phyloP scores from a whole-genome alignment of 805 yeast genomes.

The Candida andamanensis region DNA sequence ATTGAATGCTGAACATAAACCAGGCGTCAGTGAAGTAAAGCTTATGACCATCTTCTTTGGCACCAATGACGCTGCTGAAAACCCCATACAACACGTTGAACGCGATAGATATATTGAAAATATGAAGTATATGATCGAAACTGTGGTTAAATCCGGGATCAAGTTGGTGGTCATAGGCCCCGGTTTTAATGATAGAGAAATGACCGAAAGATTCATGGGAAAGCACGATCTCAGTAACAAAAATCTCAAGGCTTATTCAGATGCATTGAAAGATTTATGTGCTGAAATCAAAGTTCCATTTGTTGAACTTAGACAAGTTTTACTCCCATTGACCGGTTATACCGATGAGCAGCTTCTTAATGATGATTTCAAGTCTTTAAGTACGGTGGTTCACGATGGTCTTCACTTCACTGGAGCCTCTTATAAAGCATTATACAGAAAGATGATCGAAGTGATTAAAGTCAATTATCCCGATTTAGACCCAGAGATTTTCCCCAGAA shows the following conservation, averaged over 20 bases:
- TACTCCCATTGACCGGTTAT: constrained; percentile 28
- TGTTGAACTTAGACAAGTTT: constrained; percentile 48
- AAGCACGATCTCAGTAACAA: constrained; percentile 30
- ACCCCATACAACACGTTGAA: constrained; percentile 41
- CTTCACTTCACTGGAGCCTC: constrained; percentile 55
- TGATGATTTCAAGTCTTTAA: constrained; percentile 21
- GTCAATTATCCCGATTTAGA: constrained; percentile 25
- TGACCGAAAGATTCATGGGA: constrained; percentile 1
- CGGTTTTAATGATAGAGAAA: constrained; percentile 44
- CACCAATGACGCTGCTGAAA: constrained; percentile 62
- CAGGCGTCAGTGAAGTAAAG: constrained; percentile 21
- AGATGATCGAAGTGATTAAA: constrained; percentile 34
- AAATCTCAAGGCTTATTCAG: constrained; percentile 44
- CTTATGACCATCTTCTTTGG: constrained; percentile 69
- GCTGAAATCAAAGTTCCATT: constrained; percentile 46
- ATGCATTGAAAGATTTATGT: constrained; percentile 46
- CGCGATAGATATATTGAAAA: constrained; percentile 47
- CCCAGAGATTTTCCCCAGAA: too few relatives aligned
- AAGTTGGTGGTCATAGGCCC: constrained; percentile 61
- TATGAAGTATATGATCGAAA: constrained; percentile 35
- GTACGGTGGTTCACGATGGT: constrained; percentile 40
- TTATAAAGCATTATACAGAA: constrained; percentile 46
- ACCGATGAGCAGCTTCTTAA: constrained; percentile 35
- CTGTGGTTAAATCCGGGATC: constrained; percentile 38
- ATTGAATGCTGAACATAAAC: constrained; percentile 36